Base-by-base conservation (phyloP, 306 rosid species). In the Glycine latifolia region DNA sequence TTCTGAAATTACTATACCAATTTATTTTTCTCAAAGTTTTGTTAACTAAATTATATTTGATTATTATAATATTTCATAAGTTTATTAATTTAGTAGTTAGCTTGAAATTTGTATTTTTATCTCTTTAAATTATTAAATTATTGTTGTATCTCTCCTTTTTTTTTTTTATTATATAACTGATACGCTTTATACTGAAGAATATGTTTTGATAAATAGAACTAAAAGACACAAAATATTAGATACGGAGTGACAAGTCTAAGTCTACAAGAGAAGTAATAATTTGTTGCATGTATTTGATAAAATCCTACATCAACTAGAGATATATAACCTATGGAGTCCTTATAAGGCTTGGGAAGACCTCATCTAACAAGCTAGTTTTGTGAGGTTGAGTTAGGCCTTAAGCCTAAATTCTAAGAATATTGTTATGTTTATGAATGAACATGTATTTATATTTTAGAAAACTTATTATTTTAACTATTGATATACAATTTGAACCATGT, bases 351-450 rank as follows among this genome's bases (percentile, higher is more conserved):
- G 43, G 67, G 0, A 8, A 35, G 2, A 10, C 8, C 15, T 61
- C 41, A 61, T 1, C 8, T 58, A 31, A 31, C 8, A 61, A 31
- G 7, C 6, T 6, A 10, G 4, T 10, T 60, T 60, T 60, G 8
- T 31, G 13, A 4, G 67, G 2, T 60, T 60, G 8, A 63, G n/a
- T 20, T 4, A 20, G 2, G 5, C 44, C 8, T 9, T 37, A 63
- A 12, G 10, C 47, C 2, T 13, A 63, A 63, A 35, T 35, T 35
- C 47, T 6, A 20, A 9, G 6, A 61, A 47, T 35, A 63, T 31
- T 26, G 10, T 35, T 35, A 35, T 12, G 35, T 63, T 63, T 33
- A 63, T 52, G 55, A 75, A 90, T 97, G 11, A 41, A 41, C 33
- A 39, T 67, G 67, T 61, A 31, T 61, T 10, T 31, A 11, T 7